Evolutionary conservation across 169 alveolate species (phyloP).

Genomic region (Eimeria mitis): DNA sequence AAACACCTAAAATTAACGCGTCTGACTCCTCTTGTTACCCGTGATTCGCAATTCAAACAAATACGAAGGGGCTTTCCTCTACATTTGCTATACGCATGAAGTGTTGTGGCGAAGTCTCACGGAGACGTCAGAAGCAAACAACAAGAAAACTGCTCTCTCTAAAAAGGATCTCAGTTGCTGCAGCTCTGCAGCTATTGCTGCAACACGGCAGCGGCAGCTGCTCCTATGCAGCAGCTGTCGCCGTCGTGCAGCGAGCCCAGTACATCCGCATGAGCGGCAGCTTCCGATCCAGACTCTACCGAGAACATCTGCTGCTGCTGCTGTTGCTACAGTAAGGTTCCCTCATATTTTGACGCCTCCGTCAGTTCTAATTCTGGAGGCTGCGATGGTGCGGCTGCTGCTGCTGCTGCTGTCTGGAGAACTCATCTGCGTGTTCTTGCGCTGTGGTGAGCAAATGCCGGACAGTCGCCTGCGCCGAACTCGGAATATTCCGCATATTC

Average conservation of each 20-base stretch:
- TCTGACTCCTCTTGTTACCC: not conserved
- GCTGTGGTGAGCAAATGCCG: conserved; percentile 44
- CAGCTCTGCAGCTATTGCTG: not conserved
- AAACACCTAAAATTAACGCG: not conserved
- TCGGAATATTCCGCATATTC: conserved; percentile 19
- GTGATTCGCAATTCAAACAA: not conserved
- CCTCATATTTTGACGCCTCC: conserved; percentile 4
- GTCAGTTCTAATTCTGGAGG: conserved; percentile 26
- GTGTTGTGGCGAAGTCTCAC: not conserved
- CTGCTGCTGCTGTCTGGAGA: conserved; percentile 60
- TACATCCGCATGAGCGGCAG: not conserved
- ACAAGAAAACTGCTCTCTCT: not conserved
- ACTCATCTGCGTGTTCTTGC: conserved; percentile 41
- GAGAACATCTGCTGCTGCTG: not conserved
- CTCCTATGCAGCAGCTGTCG: not conserved
- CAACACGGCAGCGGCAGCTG: not conserved
- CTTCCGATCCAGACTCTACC: not conserved
- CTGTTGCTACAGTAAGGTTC: not conserved
- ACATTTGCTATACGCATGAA: not conserved
- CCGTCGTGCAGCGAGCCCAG: not conserved
- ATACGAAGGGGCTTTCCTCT: not conserved
- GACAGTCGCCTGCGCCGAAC: conserved; percentile 45
- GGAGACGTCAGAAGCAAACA: not conserved
- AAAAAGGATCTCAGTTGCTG: not conserved
- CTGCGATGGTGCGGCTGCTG: conserved; percentile 54